Base-by-base conservation (phyloP, 768 basidiomycete species). In the Hemileccinum rubropunctum region DNA sequence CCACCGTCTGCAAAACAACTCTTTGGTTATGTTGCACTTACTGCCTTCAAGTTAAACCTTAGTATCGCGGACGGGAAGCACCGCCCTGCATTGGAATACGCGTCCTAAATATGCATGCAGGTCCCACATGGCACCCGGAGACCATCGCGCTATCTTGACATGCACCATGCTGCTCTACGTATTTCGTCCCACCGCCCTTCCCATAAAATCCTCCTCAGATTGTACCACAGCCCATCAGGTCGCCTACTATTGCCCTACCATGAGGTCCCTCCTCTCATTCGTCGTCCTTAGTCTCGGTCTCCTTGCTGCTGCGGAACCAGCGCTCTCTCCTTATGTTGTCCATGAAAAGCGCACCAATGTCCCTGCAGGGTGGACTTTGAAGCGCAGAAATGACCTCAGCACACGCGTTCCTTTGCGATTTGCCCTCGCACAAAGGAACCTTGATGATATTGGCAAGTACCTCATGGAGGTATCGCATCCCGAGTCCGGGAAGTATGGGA, bases 301-400 rank as follows among this genome's bases (percentile, higher is more conserved):
- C 27, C 27, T 60, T 27, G 36, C 57, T 18, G 47, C 62, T 10
- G 60, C 59, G 1, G 47, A 37, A 17, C 47, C 64, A 10, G 48
- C 45, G 8, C 42, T 52, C 52, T 62, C 59, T 8, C 54, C 52
- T 37, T 61, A 68, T 51, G 59, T 63, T 51, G 51, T 74, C 26
- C 74, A 76, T 47, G 75, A 76, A 57, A 71, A 63, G 47, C 74
- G 73, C 46, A 63, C 60, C 9, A 52, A 39, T 17, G 61, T 67
- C 11, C 73, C 74, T 9, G 10, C 45, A 6, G 62, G 61, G 3
- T 80, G 78, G 77, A 51, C 61, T 1, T 59, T 68, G 36, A 56
- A 67, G 32, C 69, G 73, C 21, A 65, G 71, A 45, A 70, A 74
- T 43, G 65, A 69, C 0, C 57, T 72, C 9, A 58, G 62, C 38